Evolutionary conservation across 1,284 basidiomycete genomes (phyloP).

Genomic region (Ganoderma resinaceum): DNA sequence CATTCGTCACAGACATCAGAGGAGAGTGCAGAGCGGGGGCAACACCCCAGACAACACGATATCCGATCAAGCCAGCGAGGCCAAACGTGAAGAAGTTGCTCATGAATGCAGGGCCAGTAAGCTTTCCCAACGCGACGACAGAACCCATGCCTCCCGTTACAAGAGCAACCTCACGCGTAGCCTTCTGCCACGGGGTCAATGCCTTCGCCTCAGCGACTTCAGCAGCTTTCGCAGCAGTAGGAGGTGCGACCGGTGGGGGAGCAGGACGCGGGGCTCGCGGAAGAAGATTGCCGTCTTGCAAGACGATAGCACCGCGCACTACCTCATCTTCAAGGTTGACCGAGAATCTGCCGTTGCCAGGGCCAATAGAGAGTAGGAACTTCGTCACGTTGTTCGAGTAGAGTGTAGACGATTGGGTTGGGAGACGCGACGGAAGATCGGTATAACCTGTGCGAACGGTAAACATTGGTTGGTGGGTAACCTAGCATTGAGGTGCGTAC

Average conservation of each 20-base stretch:
- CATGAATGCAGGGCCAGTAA: slow-evolving; percentile 84
- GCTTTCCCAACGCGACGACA: slow-evolving; percentile 75
- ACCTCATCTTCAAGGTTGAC: slow-evolving; percentile 85
- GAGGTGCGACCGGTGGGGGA: slow-evolving; percentile 61
- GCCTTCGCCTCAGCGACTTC: slow-evolving; percentile 60
- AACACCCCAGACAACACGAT: slow-evolving; percentile 89
- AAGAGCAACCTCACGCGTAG: slow-evolving; percentile 71
- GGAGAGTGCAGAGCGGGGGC: slow-evolving; percentile 85
- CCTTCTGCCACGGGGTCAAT: slow-evolving; percentile 86
- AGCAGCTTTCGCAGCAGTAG: slow-evolving; percentile 57
- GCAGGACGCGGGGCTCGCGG: slow-evolving; percentile 70
- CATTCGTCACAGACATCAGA: slow-evolving; percentile 86
- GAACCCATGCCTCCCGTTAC: slow-evolving; percentile 80
- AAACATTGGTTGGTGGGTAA: neutral
- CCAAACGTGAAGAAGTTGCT: slow-evolving; percentile 87
- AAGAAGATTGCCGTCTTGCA: slow-evolving; percentile 72
- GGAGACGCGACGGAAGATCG: slow-evolving; percentile 83
- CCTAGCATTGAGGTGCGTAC: slow-evolving; percentile 43
- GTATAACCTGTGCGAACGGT: slow-evolving; percentile 64
- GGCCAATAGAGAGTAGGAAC: slow-evolving; percentile 77
- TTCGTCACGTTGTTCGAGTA: slow-evolving; percentile 92
- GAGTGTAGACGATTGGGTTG: slow-evolving; percentile 85
- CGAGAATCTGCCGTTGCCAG: slow-evolving; percentile 61
- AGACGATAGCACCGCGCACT: slow-evolving; percentile 78
- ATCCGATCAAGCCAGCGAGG: slow-evolving; percentile 82